These are phyloP conservation scores for Cladorrhinum samala DNA, from an alignment of 495 filamentous ascomycete genomes.

Conservation along the genomic window DNA sequence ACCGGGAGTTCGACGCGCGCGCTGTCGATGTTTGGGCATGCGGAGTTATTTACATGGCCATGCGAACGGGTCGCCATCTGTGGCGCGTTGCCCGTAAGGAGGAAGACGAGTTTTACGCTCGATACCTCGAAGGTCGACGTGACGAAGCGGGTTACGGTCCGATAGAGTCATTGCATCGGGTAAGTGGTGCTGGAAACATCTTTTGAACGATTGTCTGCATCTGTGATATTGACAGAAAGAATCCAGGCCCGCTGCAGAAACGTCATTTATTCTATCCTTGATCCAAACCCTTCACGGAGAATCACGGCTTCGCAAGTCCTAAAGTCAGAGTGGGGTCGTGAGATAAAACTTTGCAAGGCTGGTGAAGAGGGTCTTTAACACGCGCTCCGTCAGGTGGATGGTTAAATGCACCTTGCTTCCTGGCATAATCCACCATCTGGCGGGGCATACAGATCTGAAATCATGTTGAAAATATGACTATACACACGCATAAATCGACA, in stretches of 20 bases:
- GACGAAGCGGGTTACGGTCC: constrained; percentile 94
- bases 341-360: constrained; percentile 93
- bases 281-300: constrained; percentile 86
- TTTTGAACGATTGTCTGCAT: not conserved
- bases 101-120: constrained; percentile 93
- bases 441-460: constrained; percentile 10
- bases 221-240: constrained; percentile 1
- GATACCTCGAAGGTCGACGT: constrained; percentile 84
- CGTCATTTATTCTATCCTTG: constrained; percentile 96
- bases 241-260: constrained; percentile 89
- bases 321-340: constrained; percentile 96
- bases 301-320: constrained; percentile 95
- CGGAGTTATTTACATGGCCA: constrained; percentile 99
- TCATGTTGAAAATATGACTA: not conserved
- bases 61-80: constrained; percentile 91
- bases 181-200: constrained; percentile 48
- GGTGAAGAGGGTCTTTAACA: constrained; percentile 76
- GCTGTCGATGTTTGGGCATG: constrained; percentile 98
- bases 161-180: constrained; percentile 91
- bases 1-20: constrained; percentile 91
- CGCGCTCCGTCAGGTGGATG: constrained; percentile 24
- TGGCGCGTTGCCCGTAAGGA: constrained; percentile 95
- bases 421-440: constrained; percentile 14
- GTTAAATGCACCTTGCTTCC: not conserved
- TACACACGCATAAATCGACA: not conserved